These are phyloP conservation scores for Perilla frutescens DNA, from an alignment of 257 asterid genomes.

Conservation along the genomic window DNA sequence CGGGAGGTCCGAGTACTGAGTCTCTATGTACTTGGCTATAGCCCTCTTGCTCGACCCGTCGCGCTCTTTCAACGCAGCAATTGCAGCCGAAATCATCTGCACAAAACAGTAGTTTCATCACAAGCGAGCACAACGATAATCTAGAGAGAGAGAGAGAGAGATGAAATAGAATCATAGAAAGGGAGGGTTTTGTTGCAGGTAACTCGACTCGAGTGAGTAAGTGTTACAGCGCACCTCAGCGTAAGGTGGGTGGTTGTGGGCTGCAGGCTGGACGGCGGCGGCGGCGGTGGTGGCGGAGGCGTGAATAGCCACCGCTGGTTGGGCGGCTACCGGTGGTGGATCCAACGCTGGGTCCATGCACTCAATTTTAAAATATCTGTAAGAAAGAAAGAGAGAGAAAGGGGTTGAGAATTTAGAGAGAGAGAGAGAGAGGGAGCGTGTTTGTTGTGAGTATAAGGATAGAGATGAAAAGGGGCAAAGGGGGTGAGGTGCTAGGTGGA, in stretches of 20 bases:
- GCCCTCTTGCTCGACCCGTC: slow-evolving; percentile 80
- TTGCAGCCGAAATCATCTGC: slow-evolving; percentile 79
- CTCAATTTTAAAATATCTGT: slow-evolving; percentile 34
- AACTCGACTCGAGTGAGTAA: neutral
- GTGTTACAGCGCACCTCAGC: slow-evolving; percentile 49
- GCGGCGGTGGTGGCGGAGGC: slow-evolving; percentile 8
- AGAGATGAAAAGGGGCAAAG: slow-evolving; percentile 36
- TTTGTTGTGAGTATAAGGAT: slow-evolving; percentile 22
- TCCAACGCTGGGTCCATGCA: slow-evolving; percentile 51
- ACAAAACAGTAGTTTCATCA: slow-evolving; percentile 2
- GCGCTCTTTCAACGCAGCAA: slow-evolving; percentile 62
- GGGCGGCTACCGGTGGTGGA: slow-evolving; percentile 46
- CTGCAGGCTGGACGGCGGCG: slow-evolving; percentile 24
- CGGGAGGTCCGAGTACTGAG: slow-evolving; percentile 54
- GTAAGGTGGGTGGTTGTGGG: slow-evolving; percentile 58
- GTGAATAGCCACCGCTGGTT: slow-evolving; percentile 34
- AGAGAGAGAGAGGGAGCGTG: slow-evolving; percentile 21
- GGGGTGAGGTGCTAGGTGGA: slow-evolving; percentile 42
- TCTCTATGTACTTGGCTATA: slow-evolving; percentile 64
- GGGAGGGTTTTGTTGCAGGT: neutral
- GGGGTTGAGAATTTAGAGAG: slow-evolving; percentile 21
- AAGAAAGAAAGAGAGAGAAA: slow-evolving; percentile 27
- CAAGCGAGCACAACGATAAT: neutral
- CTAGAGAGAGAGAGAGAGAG: neutral
- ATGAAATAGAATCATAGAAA: neutral